Evolutionary conservation across 2,329 filamentous ascomycete genomes (phyloP).

Genomic region (Fusarium palustre): DNA sequence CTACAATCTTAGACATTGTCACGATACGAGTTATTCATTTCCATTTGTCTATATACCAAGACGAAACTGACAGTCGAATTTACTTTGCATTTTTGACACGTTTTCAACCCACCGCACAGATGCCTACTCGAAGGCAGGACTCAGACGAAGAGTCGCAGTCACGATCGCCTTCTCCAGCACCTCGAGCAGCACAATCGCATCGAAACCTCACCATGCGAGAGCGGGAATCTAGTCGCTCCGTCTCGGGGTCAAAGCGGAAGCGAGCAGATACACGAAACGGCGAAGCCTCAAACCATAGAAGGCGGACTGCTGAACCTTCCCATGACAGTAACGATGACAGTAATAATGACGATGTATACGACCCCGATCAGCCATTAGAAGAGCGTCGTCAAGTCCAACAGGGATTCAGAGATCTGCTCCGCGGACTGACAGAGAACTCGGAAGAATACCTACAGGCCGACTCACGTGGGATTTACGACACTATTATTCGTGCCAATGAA

Average conservation of each 20-base stretch:
- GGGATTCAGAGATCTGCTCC: constrained; percentile 75
- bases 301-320: constrained; percentile 44
- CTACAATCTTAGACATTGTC: neutral
- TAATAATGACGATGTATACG: constrained; percentile 66
- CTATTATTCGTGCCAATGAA: constrained; percentile 73
- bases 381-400: constrained; percentile 78
- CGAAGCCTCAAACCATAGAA: constrained; percentile 41
- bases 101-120: constrained; percentile 14
- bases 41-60: neutral
- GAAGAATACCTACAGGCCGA: constrained; percentile 76
- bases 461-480: constrained; percentile 73
- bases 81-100: neutral
- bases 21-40: neutral
- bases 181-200: constrained; percentile 35
- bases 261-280: constrained; percentile 45
- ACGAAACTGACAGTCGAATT: neutral
- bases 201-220: constrained; percentile 46
- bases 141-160: constrained; percentile 41
- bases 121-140: constrained; percentile 46
- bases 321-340: constrained; percentile 36
- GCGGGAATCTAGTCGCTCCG: constrained; percentile 36
- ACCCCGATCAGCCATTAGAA: constrained; percentile 83
- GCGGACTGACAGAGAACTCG: constrained; percentile 72
- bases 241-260: constrained; percentile 51
- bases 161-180: constrained; percentile 37